Evolutionary conservation across 2,329 filamentous ascomycete species (phyloP).

Genomic region (Colletotrichum acutatum): DNA sequence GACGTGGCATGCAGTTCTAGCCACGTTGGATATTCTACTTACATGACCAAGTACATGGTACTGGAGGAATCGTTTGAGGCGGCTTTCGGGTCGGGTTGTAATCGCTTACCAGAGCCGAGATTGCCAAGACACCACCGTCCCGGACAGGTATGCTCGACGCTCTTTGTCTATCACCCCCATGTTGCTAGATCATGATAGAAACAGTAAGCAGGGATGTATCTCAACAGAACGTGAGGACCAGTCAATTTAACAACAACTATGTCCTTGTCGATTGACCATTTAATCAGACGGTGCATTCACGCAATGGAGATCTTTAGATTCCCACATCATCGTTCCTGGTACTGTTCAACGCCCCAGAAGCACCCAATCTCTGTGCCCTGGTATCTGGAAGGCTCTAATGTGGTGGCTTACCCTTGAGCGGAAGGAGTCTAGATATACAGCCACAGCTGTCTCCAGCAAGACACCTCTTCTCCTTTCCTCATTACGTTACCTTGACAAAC

Average conservation of each 20-base stretch:
- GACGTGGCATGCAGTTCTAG: neutral
- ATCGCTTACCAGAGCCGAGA: neutral
- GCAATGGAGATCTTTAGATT: too few relatives aligned
- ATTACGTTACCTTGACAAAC: neutral
- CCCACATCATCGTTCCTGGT: too few relatives aligned
- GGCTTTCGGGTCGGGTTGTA: neutral
- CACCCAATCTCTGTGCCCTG: too few relatives aligned
- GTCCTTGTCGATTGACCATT: too few relatives aligned
- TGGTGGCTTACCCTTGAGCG: neutral
- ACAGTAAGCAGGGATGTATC: neutral
- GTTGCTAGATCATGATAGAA: neutral
- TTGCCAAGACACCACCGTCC: neutral
- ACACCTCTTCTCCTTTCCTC: neutral
- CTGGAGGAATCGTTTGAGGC: neutral
- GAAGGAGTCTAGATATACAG: neutral
- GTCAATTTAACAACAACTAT: too few relatives aligned
- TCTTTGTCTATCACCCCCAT: neutral
- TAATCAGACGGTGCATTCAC: too few relatives aligned
- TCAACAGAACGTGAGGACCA: neutral
- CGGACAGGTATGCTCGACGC: neutral
- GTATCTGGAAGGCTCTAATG: neutral
- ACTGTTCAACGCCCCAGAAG: neutral
- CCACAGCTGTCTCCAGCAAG: neutral
- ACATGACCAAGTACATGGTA: neutral
- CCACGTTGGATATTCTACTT: neutral